Percentiles rank a stretch among this genome's conserved stretches.
Evolutionary conservation across 2,329 filamentous ascomycete species (phyloP).

Genomic region (Pseudogymnoascus sp.): DNA sequence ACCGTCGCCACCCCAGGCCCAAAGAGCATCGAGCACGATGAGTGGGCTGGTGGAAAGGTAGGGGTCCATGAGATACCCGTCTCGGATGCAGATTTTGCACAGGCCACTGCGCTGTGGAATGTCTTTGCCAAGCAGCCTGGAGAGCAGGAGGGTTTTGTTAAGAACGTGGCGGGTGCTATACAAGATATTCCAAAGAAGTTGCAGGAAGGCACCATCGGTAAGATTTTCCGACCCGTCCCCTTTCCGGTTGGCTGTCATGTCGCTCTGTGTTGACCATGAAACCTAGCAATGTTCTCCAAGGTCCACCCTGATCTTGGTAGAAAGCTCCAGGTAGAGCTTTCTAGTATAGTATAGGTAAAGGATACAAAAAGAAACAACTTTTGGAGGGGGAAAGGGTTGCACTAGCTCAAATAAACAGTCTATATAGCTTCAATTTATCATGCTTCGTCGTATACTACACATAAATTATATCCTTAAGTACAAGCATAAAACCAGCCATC

Average conservation of each 20-base stretch:
- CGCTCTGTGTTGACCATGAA: neutral
- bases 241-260: neutral
- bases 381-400: neutral
- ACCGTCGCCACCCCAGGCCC: neutral
- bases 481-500: too few relatives aligned
- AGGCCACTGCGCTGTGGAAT: slow-evolving; percentile 40
- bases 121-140: slow-evolving; percentile 26
- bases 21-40: neutral
- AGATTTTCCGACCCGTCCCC: slow-evolving; percentile 25
- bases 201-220: neutral
- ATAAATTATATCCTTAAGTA: too few relatives aligned
- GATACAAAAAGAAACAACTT: neutral
- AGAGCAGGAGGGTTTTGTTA: slow-evolving; percentile 15
- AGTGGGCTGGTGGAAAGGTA: neutral
- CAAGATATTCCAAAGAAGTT: neutral
- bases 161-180: slow-evolving; percentile 25
- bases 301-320: neutral
- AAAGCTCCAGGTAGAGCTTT: neutral
- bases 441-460: neutral
- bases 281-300: neutral
- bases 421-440: neutral
- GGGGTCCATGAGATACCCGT: slow-evolving; percentile 24
- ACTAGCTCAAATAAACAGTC: neutral
- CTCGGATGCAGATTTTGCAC: slow-evolving; percentile 41
- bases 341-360: too few relatives aligned